phyloP scores from a whole-genome alignment of 139 green algal species.

The Chlorella sorokiniana region DNA sequence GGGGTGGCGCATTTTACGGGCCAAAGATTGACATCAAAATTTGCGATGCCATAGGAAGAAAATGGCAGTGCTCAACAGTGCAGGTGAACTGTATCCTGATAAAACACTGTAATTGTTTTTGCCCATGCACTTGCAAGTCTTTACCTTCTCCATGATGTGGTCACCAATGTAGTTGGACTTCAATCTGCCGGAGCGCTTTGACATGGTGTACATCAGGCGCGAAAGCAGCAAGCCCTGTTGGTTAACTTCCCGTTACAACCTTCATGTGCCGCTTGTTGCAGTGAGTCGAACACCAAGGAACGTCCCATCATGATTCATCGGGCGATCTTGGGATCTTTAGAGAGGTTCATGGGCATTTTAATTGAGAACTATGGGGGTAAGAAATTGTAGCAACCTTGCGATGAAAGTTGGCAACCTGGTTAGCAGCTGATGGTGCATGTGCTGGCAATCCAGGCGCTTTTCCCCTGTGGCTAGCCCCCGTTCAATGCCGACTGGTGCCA shows the following conservation, averaged over 20 bases:
- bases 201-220: constrained; percentile 83
- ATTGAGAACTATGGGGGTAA: constrained; percentile 95
- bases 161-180: constrained; percentile 84
- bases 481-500: constrained; percentile 79
- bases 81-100: constrained; percentile 97
- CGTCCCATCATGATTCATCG: constrained; percentile 99
- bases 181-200: constrained; percentile 96
- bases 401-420: background rate
- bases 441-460: constrained; percentile 28
- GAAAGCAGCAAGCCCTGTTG: background rate
- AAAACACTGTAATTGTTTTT: constrained; percentile 77
- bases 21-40: constrained; percentile 99
- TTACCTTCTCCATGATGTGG: background rate
- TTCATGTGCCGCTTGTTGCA: background rate
- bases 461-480: constrained; percentile 52
- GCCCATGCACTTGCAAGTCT: no score
- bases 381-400: background rate
- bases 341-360: constrained; percentile 98
- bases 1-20: constrained; percentile 98
- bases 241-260: background rate
- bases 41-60: constrained; percentile 86
- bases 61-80: constrained; percentile 99
- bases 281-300: constrained; percentile 66
- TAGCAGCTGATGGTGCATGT: background rate
- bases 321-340: constrained; percentile 91